Evolutionary conservation across 1,284 basidiomycete species (phyloP), one percentile per base, ranked within the genome.

Genomic region (Hemileia vastatrix): DNA sequence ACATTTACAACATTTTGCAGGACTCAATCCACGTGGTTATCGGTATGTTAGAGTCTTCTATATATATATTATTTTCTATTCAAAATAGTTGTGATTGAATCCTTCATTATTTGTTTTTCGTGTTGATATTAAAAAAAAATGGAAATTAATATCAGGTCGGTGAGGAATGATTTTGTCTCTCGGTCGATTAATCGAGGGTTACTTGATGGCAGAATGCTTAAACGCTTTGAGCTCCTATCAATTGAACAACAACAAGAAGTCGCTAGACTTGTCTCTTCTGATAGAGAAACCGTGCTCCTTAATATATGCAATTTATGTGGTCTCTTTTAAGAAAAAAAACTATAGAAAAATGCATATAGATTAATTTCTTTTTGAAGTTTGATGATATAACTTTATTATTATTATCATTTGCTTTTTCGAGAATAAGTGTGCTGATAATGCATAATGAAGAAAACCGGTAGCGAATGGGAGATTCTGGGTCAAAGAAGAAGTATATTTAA

Each of bases 1-100:
- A 55, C 59, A 62, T 36, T 15, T 62, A 5, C 44, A 62, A 49
- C 59, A 62, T 50, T 62, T 62, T 24, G 59, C 59, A 15, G 59
- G 59, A 9, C 53, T 62, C 23, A 62, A 62, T 55, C 59, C 59
- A 15, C 51, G 53, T 21, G 59, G 59, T 36, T 53, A 54, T 31
- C 32, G 59, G 52, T 55, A 21, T n/a, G 53, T 27, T 51, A 15
- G 15, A 15, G 27, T 1, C 27, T 24, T 51, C 49, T 51, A 51
- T 27, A 1, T 15, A 45, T 8, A 18, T 13, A n/a, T n/a, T n/a
- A n/a, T n/a, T n/a, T n/a, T n/a, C n/a, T n/a, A n/a, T n/a, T n/a
- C 9, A n/a, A n/a, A 4, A n/a, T n/a, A 6, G 13, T 45, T 43
- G 8, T 45, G 1, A 1, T 27, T 27, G 9, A 9, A 53, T 9